These are phyloP conservation scores for Chytriomyces sp. DNA, from an alignment of 192 early-diverging fungal species.

Conservation along the genomic window DNA sequence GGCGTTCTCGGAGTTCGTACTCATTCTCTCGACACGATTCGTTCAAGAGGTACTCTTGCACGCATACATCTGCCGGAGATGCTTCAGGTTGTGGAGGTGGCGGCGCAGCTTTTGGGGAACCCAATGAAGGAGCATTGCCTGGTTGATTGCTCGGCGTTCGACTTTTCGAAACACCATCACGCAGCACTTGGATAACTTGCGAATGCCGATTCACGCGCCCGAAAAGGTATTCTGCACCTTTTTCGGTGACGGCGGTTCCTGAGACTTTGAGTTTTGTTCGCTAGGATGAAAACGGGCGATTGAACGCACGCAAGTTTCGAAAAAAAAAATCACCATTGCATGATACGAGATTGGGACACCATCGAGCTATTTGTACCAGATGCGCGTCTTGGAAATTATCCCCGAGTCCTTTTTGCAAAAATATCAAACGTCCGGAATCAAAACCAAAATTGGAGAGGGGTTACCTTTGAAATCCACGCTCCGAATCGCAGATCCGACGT, in stretches of 20 bases:
- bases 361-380: constrained; percentile 34
- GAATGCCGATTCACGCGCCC: constrained; percentile 8
- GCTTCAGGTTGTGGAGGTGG: constrained; percentile 17
- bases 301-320: background rate
- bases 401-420: background rate
- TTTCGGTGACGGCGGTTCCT: constrained; percentile 31
- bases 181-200: background rate
- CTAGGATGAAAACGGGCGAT: background rate
- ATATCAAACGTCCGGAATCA: no score
- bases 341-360: constrained; percentile 29
- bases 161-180: constrained; percentile 1
- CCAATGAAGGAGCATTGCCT: no score
- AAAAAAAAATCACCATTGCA: background rate
- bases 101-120: background rate
- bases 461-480: background rate
- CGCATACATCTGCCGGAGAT: background rate
- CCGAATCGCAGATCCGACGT: no score
- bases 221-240: constrained; percentile 27
- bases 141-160: background rate
- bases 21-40: background rate
- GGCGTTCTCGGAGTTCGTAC: background rate
- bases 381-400: constrained; percentile 21
- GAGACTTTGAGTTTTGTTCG: constrained; percentile 8
- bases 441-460: no score
- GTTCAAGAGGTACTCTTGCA: background rate